These are phyloP conservation scores for Phytomonas sp. DNA, from an alignment of 208 protist species.

Conservation along the genomic window DNA sequence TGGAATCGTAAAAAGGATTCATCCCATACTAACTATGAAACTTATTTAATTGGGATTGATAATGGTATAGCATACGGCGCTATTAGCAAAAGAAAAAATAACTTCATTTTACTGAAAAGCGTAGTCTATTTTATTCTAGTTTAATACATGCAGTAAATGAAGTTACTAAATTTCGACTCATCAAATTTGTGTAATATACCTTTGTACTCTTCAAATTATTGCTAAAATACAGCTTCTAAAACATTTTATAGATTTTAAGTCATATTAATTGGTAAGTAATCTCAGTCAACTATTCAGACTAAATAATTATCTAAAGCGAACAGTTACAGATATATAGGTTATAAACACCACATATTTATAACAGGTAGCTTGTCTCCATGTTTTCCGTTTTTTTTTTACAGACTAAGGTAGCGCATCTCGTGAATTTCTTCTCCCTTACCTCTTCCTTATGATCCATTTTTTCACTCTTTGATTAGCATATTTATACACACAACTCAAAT, in stretches of 20 bases:
- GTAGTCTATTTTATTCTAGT: neutral
- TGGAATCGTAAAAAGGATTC: neutral
- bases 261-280: neutral
- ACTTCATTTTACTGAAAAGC: neutral
- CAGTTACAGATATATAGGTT: neutral
- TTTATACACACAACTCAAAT: constrained; percentile 7
- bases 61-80: neutral
- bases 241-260: neutral
- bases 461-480: constrained; percentile 4
- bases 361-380: neutral
- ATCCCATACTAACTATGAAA: neutral
- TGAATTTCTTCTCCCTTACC: neutral
- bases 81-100: neutral
- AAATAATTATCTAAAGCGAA: neutral
- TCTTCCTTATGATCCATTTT: constrained; percentile 2
- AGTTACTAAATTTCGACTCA: neutral
- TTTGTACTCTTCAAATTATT: neutral
- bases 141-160: neutral
- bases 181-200: neutral
- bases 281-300: neutral
- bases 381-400: neutral
- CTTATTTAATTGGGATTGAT: neutral
- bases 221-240: neutral
- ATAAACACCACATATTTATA: neutral
- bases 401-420: neutral